A percentile compares a stretch with the other conserved stretches of the same genome.
phyloP scores from a whole-genome alignment of 192 early-diverging fungal species.

The Chytriomyces sp. region DNA sequence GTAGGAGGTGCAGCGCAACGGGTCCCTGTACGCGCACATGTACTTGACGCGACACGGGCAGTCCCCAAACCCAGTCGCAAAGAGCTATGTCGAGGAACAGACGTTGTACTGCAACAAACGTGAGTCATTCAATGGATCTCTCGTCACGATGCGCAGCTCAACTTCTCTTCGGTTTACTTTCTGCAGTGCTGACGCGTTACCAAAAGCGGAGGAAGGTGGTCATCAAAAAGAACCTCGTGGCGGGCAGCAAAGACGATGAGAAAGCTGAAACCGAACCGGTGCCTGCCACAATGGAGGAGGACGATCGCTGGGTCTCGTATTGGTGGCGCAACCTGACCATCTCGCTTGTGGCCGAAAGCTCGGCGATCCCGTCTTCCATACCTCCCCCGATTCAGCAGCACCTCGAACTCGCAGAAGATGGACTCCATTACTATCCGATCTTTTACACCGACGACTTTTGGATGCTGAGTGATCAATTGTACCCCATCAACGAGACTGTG shows the following conservation, averaged over 20 bases:
- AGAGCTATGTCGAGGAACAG: constrained; percentile 16
- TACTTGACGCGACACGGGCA: constrained; percentile 35
- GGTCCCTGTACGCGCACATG: constrained; percentile 52
- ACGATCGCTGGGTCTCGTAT: constrained; percentile 58
- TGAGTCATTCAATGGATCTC: too few relatives aligned
- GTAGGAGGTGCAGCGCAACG: constrained; percentile 49
- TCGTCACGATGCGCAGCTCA: too few relatives aligned
- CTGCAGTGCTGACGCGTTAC: constrained; percentile 44
- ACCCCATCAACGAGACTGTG: constrained; percentile 74
- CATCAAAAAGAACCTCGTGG: constrained; percentile 47
- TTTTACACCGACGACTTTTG: constrained; percentile 84
- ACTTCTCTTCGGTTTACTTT: not conserved
- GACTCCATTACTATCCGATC: constrained; percentile 63
- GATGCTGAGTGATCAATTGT: constrained; percentile 67
- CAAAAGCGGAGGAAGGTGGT: constrained; percentile 46
- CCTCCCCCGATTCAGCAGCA: constrained; percentile 56
- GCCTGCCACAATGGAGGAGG: not conserved
- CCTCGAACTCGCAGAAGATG: constrained; percentile 34
- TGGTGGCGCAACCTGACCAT: constrained; percentile 81
- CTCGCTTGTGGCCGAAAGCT: constrained; percentile 53
- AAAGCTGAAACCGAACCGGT: constrained; percentile 5
- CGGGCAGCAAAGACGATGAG: constrained; percentile 10
- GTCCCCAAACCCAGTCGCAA: constrained; percentile 20
- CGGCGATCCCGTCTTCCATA: constrained; percentile 45
- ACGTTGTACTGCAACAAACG: constrained; percentile 45